Evolutionary conservation across 139 green algal genomes (phyloP), one percentile per base, ranked within the genome.

Genomic region (Micractinium conductrix): DNA sequence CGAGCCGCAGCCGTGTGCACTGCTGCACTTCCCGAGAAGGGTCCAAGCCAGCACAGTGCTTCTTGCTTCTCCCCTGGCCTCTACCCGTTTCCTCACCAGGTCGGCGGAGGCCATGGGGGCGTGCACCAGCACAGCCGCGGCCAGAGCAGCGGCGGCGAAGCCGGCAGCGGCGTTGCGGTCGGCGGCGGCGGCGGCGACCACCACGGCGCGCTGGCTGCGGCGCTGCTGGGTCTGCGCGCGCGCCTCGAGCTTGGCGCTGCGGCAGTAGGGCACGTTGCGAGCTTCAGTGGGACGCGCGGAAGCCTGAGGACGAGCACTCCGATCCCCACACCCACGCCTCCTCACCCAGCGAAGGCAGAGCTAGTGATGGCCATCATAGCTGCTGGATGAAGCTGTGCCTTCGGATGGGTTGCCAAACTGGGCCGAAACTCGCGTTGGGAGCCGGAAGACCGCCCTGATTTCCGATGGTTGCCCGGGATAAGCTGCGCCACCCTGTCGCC

Each of bases 91-190:
- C n/a, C 78, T 83, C 78, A 83, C 78, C 78, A 83, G 78, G 43
- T 83, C 78, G 33, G 78, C 78, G n/a, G 74, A 44, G 42, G 78
- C 78, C 78, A 83, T 35, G 40, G 78, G 78, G 24, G 78, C 78
- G 78, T 74, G 45, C 16, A 83, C 26, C 78, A 83, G 78, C 62
- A 83, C 44, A 43, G 78, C 78, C 44, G 78, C 78, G 22, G 78
- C 78, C 42, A 83, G 78, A n/a, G 78, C 78, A 37, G 78, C 78
- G 22, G 78, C 78, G 10, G 78, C 43, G 60, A 83, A 62, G 62
- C 78, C 62, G 43, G 78, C 78, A 17, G 78, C 60, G 2, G 43
- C 62, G 14, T 33, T 33, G 78, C 48, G 63, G 78, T 83, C 78
- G n/a, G 78, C 76, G 38, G 55, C 53, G 38, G 76, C 76, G 38